phyloP scores from a whole-genome alignment of 805 yeast genomes.

The Suhomyces sp. region DNA sequence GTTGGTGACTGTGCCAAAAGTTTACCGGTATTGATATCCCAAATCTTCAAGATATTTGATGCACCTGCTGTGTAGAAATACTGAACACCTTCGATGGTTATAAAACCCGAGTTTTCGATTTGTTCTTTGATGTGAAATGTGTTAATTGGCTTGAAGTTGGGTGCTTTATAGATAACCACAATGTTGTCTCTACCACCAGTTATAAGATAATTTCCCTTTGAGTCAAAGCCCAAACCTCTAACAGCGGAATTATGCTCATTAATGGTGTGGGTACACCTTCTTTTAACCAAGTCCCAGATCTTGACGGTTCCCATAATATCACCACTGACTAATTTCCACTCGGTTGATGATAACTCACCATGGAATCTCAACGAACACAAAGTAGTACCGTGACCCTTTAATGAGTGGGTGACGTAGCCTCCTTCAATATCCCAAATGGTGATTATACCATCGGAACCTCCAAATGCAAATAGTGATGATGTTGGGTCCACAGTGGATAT shows the following conservation, averaged over 20 bases:
- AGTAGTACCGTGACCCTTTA: slow-evolving; percentile 92
- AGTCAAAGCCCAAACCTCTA: slow-evolving; percentile 70
- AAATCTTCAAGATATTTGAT: slow-evolving; percentile 61
- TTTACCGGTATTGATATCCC: slow-evolving; percentile 53
- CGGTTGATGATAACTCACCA: slow-evolving; percentile 63
- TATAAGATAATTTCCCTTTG: slow-evolving; percentile 53
- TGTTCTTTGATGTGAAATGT: slow-evolving; percentile 74
- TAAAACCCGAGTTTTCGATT: slow-evolving; percentile 68
- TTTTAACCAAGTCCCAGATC: slow-evolving; percentile 65
- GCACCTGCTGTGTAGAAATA: slow-evolving; percentile 76
- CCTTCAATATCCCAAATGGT: slow-evolving; percentile 91
- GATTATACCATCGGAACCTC: slow-evolving; percentile 91
- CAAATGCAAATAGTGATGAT: slow-evolving; percentile 84
- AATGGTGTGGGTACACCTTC: slow-evolving; percentile 62
- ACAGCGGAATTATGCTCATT: slow-evolving; percentile 83
- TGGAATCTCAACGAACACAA: slow-evolving; percentile 69
- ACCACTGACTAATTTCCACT: slow-evolving; percentile 79
- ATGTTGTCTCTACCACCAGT: slow-evolving; percentile 91
- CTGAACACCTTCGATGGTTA: slow-evolving; percentile 28
- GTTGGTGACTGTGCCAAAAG: slow-evolving; percentile 43
- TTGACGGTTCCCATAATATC: slow-evolving; percentile 57
- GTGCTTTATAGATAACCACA: slow-evolving; percentile 52
- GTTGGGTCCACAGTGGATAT: slow-evolving; percentile 75
- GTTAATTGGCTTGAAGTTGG: slow-evolving; percentile 51
- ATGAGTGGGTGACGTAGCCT: slow-evolving; percentile 81